Conservation (phyloP, 2,329 filamentous ascomycete species). For the Ilyonectria sp. region DNA sequence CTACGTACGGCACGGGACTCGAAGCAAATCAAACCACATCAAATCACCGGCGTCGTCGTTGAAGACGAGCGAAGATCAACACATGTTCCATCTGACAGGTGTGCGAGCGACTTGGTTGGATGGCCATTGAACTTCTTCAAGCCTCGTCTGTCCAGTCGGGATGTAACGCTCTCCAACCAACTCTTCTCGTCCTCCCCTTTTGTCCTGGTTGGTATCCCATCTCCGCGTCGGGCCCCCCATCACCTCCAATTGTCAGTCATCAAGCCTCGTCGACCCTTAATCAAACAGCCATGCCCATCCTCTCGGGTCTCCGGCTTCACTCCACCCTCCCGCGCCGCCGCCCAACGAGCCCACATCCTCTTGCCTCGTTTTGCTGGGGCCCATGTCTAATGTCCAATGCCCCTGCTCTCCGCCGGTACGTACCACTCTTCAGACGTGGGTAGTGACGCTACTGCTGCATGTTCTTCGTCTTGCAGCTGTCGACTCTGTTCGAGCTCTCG, state of each 20-base stretch:
- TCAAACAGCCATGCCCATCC: slow-evolving; percentile 47
- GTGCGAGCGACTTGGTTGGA: slow-evolving; percentile 16
- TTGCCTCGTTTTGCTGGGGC: slow-evolving; percentile 31
- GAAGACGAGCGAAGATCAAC: slow-evolving; percentile 8
- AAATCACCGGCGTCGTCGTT: slow-evolving; percentile 17
- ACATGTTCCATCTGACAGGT: slow-evolving; percentile 3
- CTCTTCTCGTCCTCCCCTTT: slow-evolving; percentile 23
- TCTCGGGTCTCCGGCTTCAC: slow-evolving; percentile 43
- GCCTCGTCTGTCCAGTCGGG: background rate
- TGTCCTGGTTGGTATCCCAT: slow-evolving; percentile 27
- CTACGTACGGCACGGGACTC: slow-evolving; percentile 25
- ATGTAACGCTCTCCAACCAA: slow-evolving; percentile 14
- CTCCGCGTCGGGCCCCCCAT: slow-evolving; percentile 32
- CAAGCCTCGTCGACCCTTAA: slow-evolving; percentile 51
- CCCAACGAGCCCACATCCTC: slow-evolving; percentile 37
- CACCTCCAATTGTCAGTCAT: slow-evolving; percentile 39
- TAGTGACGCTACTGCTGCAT: slow-evolving; percentile 23
- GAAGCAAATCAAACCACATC: slow-evolving; percentile 12
- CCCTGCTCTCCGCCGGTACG: slow-evolving; percentile 32
- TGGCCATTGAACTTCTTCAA: background rate
- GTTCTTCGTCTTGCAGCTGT: slow-evolving; percentile 39
- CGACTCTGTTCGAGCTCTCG: slow-evolving; percentile 21
- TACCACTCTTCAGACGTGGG: slow-evolving; percentile 30
- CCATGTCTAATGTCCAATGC: slow-evolving; percentile 36
- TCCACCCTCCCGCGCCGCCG: slow-evolving; percentile 46